Conservation (phyloP, 768 basidiomycete genomes). For the Tremella mesenterica region DNA sequence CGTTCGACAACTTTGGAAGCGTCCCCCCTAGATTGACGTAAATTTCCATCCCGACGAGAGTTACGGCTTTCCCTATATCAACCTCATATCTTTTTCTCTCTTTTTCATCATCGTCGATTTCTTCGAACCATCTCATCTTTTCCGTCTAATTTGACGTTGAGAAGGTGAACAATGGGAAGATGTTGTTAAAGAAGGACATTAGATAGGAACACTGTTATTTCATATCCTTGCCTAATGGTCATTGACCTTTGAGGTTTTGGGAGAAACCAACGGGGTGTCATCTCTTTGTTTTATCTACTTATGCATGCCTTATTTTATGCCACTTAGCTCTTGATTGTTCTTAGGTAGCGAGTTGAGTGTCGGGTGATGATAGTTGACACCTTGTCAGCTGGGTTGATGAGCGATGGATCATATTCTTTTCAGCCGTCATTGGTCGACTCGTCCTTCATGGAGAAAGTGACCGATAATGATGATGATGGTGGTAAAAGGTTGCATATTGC, state of each 20-base stretch:
- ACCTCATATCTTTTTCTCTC: conserved; percentile 2
- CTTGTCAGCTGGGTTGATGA: too few species aligned
- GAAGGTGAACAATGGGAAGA: conserved; percentile 8
- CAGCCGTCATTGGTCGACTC: too few species aligned
- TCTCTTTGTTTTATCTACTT: conserved; percentile 3
- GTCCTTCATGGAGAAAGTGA: too few species aligned
- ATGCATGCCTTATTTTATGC: conserved; percentile 4
- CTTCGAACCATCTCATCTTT: conserved; percentile 5
- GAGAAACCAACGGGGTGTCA: conserved; percentile 44
- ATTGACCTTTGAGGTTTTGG: conserved; percentile 39
- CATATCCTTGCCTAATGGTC: conserved; percentile 42
- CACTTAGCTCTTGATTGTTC: neutral
- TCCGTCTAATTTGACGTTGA: conserved; percentile 5
- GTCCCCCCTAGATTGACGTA: conserved; percentile 38
- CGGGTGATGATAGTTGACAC: too few species aligned
- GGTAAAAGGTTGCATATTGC: too few species aligned
- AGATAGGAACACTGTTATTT: conserved; percentile 35
- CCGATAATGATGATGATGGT: too few species aligned
- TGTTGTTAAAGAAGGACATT: conserved; percentile 5
- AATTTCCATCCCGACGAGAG: conserved; percentile 42
- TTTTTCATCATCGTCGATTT: conserved; percentile 6
- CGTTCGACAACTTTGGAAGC: conserved; percentile 43
- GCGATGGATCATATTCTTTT: neutral
- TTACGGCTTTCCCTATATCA: conserved; percentile 37
- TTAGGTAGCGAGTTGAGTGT: neutral